Percentiles rank a stretch among this genome's conserved stretches.
Evolutionary conservation across 2,329 filamentous ascomycete genomes (phyloP).

Genomic region (Ascochyta koolunga): DNA sequence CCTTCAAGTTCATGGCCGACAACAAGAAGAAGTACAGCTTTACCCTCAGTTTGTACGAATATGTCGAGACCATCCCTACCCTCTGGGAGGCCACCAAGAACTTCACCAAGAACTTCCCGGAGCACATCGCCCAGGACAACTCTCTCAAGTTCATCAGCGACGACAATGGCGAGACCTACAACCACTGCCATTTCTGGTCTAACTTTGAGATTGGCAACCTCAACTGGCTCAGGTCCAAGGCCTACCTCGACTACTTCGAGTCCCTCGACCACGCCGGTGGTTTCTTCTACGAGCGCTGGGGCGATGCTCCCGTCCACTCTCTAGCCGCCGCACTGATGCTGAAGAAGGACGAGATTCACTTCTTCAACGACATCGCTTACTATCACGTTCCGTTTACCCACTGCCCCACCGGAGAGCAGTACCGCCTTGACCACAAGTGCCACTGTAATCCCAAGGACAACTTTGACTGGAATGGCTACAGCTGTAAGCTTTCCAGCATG

Average conservation of each 20-base stretch:
- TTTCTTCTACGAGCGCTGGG: conserved; percentile 99
- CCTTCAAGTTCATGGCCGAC: conserved; percentile 95
- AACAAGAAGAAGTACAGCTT: conserved; percentile 99
- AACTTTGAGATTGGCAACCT: conserved; percentile 98
- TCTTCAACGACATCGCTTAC: conserved; percentile 99
- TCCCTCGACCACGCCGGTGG: conserved; percentile 87
- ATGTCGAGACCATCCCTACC: conserved; percentile 92
- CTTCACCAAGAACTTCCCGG: conserved; percentile 87
- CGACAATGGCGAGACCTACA: conserved; percentile 89
- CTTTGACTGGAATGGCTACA: conserved; percentile 99
- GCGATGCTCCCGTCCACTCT: conserved; percentile 97
- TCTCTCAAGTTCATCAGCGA: conserved; percentile 91
- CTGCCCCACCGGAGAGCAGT: conserved; percentile 90
- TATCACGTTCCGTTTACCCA: conserved; percentile 98
- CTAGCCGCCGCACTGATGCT: conserved; percentile 88
- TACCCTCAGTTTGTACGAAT: conserved; percentile 93
- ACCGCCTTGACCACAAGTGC: conserved; percentile 82
- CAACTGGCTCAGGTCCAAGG: conserved; percentile 87
- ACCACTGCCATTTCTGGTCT: conserved; percentile 99
- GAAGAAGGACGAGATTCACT: conserved; percentile 93
- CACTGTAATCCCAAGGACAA: conserved; percentile 95
- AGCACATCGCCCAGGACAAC: conserved; percentile 85
- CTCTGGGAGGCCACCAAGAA: conserved; percentile 95
- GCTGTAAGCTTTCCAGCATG: conserved; percentile 68
- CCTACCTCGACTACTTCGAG: conserved; percentile 91